Base-by-base conservation (phyloP, 148 eudicot genomes). In the Arctostaphylos glauca region DNA sequence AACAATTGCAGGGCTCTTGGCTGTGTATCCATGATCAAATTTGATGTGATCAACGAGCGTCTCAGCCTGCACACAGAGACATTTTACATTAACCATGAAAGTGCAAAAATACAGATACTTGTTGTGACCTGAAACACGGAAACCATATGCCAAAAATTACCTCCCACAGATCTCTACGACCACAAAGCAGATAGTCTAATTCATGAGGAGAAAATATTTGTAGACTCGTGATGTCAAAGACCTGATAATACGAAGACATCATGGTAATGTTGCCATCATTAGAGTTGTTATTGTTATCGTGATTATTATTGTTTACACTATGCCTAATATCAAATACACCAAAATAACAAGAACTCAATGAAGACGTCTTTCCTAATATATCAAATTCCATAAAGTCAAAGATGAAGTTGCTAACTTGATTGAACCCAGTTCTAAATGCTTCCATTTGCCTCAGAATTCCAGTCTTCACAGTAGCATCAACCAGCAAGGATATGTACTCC, bases 131-230 rank as follows among this genome's bases (percentile, higher is more conserved):
- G 48, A 14, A 23, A 49, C 54, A 49, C 10, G 43, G 54, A 49
- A 55, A 70, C 46, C 48, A 54, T 47, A 18, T 7, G 60, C 81
- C 47, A 73, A n/a, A 83, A 14, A 74, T 83, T 86, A 97, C 99
- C 99, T 93, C 81, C 99, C 99, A 97, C 90, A 97, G 85, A 86
- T 97, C 99, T 86, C 97, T 89, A 82, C 94, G 94, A 62, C 99
- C 99, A 78, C 99, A 97, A 83, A 97, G 94, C 81, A 97, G 87
- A 87, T 93, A 92, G 86, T 97, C 99, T 86, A 97, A 82, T 88
- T 97, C 99, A 83, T 83, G 86, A 47, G 97, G 97, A 74, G 97
- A 93, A 84, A 93, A 97, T 86, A 97, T 94, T 91, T 93, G 99
- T 47, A 94, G 85, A 66, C 94, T 83, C 5, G 95, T 76, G 77